Base-by-base conservation (phyloP, 371 early-diverging fungal genomes). In the Amoeboradix gromovi region DNA sequence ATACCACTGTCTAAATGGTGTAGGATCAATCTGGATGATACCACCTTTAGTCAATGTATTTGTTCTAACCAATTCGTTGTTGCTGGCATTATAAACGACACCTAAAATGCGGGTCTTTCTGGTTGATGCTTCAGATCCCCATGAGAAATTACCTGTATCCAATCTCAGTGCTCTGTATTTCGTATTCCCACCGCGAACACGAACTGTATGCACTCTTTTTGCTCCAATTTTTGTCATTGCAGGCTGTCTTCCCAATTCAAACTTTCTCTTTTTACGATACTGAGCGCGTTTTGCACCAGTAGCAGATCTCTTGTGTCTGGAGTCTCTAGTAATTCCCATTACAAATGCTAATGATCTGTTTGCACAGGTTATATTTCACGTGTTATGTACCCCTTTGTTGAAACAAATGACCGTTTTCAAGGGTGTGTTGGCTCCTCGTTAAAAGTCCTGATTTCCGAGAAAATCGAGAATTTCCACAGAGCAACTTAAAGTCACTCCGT, bases 41-140 rank as follows among this genome's bases (percentile, higher is more conserved):
- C 90, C 86, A 31, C 91, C 87, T 88, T 98, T 98, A 70, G 98
- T 98, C 69, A 99, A 85, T 72, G 99, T 98, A 86, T 98, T 98
- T 81, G 99, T 98, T 79, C 99, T 92, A 80, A 98, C 95, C 78
- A 98, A 85, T 83, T 99, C 99, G 89, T 98, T 99, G 91, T 92
- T 94, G 81, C 93, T 89, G 75, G 98, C 89, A 83, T 99, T 98
- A 90, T 98, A 98, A 72, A 91, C 89, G 75, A 99, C 99, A 73
- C 86, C 84, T 77, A 92, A 82, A 76, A 95, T 87, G 84, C 95
- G 90, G 74, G 92, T 84, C 86, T 92, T 95, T 84, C 88, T 88
- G 73, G 94, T 85, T 80, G 85, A 77, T 72, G 88, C 80, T 82
- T 96, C 93, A 65, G 94, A 90, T 74, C 89, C 93, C 92, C 95